phyloP scores from a whole-genome alignment of 2,329 filamentous ascomycete species.

The Calcarisporium arbuscula region DNA sequence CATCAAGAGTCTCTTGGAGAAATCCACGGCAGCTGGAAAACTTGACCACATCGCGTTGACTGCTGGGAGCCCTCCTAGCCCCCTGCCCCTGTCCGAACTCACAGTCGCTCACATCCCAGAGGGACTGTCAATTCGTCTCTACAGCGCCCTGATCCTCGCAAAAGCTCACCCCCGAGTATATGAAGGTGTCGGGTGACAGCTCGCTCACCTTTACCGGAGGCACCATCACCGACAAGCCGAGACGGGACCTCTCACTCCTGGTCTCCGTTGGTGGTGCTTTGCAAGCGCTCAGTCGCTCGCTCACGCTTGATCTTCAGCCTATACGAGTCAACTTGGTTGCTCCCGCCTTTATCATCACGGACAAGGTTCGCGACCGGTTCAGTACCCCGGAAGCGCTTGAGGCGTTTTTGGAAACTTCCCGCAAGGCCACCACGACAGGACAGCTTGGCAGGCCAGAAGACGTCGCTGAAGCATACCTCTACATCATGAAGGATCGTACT shows the following conservation, averaged over 20 bases:
- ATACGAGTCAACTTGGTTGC: conserved; percentile 57
- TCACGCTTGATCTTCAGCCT: conserved; percentile 59
- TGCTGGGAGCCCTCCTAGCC: conserved; percentile 38
- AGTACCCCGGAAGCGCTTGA: conserved; percentile 12
- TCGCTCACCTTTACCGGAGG: conserved; percentile 54
- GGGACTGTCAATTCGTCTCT: conserved; percentile 42
- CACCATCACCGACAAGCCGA: conserved; percentile 41
- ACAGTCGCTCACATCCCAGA: conserved; percentile 31
- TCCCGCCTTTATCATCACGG: conserved; percentile 48
- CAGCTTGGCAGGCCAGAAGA: conserved; percentile 29
- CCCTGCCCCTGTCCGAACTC: conserved; percentile 32
- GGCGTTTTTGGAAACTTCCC: conserved; percentile 9
- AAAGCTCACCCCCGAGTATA: conserved; percentile 40
- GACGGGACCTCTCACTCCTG: conserved; percentile 43
- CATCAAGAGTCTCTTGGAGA: conserved; percentile 40
- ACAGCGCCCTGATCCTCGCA: conserved; percentile 43
- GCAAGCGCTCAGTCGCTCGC: conserved; percentile 44
- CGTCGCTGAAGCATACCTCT: conserved; percentile 36
- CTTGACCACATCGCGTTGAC: conserved; percentile 55
- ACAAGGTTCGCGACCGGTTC: conserved; percentile 24
- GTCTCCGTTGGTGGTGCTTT: conserved; percentile 42
- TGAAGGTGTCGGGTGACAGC: conserved; percentile 32
- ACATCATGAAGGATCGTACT: conserved; percentile 35
- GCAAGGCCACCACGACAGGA: conserved; percentile 12
- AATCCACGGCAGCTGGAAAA: conserved; percentile 37